Conservation (phyloP, 805 yeast species). For the Yarrowia phangngaensis region DNA sequence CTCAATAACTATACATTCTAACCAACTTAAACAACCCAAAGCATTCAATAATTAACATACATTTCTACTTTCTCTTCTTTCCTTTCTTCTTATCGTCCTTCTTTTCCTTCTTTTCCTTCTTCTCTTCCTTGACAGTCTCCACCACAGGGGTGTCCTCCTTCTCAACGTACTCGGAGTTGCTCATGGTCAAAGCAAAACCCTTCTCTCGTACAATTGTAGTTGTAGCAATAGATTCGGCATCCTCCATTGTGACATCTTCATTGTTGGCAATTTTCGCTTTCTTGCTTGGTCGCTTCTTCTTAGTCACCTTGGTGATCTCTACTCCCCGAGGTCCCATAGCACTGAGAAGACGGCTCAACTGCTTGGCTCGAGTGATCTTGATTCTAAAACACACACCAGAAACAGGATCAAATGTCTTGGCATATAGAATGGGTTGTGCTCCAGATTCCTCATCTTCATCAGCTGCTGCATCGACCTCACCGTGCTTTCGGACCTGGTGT, state of each 20-base stretch:
- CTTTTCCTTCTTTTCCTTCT: not conserved
- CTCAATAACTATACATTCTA: no score
- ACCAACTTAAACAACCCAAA: not conserved
- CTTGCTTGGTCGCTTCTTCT: slow-evolving; percentile 5
- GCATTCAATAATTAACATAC: not conserved
- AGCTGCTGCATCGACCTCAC: slow-evolving; percentile 2
- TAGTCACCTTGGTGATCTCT: slow-evolving; percentile 25
- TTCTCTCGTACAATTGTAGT: slow-evolving; percentile 16
- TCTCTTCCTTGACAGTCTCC: slow-evolving; percentile 6
- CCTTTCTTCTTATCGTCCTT: slow-evolving; percentile 16
- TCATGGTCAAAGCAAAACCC: slow-evolving; percentile 25
- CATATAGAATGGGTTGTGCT: slow-evolving; percentile 42
- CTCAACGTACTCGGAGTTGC: slow-evolving; percentile 25
- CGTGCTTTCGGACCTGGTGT: slow-evolving; percentile 29
- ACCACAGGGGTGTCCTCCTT: slow-evolving; percentile 19
- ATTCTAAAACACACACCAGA: slow-evolving; percentile 59
- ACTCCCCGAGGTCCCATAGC: slow-evolving; percentile 54
- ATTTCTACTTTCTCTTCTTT: slow-evolving; percentile 25
- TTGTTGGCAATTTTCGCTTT: slow-evolving; percentile 9
- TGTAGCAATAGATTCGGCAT: not conserved
- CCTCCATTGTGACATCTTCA: slow-evolving; percentile 16
- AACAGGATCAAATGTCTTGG: slow-evolving; percentile 63
- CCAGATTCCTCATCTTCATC: slow-evolving; percentile 28
- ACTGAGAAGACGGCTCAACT: slow-evolving; percentile 65
- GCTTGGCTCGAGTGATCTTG: slow-evolving; percentile 61